A percentile compares a stretch with the other conserved stretches of the same genome.
Evolutionary conservation across 2,329 filamentous ascomycete species (phyloP).

Genomic region (Alternaria burnsii): DNA sequence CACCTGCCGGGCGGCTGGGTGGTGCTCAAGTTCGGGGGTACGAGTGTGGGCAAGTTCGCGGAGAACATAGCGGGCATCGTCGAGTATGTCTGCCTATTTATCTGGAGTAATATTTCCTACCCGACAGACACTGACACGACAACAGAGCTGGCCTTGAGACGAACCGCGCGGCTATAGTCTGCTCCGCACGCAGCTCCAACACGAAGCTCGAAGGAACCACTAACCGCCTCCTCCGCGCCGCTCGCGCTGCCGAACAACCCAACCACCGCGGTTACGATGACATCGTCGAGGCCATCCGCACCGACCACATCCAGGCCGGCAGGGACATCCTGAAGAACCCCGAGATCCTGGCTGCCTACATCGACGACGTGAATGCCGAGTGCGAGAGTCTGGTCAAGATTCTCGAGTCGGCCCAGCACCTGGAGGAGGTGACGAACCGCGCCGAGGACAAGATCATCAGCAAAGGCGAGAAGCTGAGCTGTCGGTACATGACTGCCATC

Average conservation of each 20-base stretch:
- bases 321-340: constrained; percentile 56
- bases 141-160: constrained; percentile 63
- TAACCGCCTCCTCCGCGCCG: constrained; percentile 67
- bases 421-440: constrained; percentile 61
- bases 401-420: constrained; percentile 67
- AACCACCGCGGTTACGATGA: constrained; percentile 67
- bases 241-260: constrained; percentile 56
- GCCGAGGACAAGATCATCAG: constrained; percentile 80
- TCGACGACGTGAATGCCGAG: constrained; percentile 75
- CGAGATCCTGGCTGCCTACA: constrained; percentile 63
- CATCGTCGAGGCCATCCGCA: constrained; percentile 81
- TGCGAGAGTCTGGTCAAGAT: constrained; percentile 83
- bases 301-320: constrained; percentile 81
- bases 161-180: constrained; percentile 88
- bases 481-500: constrained; percentile 86
- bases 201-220: constrained; percentile 96
- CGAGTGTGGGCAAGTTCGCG: constrained; percentile 93
- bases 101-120: too few relatives aligned
- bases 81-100: constrained; percentile 41
- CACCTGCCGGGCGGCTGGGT: constrained; percentile 72
- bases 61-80: constrained; percentile 71
- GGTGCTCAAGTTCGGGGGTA: constrained; percentile 95
- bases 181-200: constrained; percentile 91
- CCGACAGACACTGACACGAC: constrained; percentile 52
- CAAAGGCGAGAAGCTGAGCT: constrained; percentile 95